These are phyloP conservation scores for Thielaviopsis musarum DNA, from an alignment of 2,329 filamentous ascomycete genomes.

Conservation along the genomic window DNA sequence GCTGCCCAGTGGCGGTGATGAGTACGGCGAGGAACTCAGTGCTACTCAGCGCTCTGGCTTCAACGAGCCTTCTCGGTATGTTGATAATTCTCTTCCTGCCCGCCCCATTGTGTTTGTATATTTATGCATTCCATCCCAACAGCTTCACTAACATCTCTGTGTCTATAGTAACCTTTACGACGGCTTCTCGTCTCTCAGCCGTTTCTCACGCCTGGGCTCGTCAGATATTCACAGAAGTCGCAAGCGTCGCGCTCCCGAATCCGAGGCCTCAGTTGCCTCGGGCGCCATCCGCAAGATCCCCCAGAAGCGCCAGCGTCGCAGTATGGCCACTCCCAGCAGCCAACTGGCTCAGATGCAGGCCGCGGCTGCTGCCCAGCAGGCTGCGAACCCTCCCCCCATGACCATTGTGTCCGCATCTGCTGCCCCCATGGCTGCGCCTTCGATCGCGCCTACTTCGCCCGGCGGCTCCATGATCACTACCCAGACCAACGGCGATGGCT, in stretches of 20 bases:
- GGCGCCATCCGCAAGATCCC: slow-evolving; percentile 8
- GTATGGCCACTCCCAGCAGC: slow-evolving; percentile 7
- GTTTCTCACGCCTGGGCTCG: slow-evolving; percentile 9
- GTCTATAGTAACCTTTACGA: slow-evolving; percentile 9
- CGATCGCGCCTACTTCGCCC: slow-evolving; percentile 1
- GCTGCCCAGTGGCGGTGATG: slow-evolving; percentile 7
- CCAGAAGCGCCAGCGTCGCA: slow-evolving; percentile 11
- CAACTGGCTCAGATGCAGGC: slow-evolving; percentile 10
- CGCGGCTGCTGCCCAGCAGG: not conserved
- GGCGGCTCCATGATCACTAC: not conserved
- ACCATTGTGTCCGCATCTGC: not conserved
- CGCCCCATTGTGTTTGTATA: not conserved
- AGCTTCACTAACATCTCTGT: not conserved
- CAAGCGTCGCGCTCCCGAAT: slow-evolving; percentile 8
- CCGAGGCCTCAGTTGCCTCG: not conserved
- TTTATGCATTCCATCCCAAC: not conserved
- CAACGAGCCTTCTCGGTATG: slow-evolving; percentile 6
- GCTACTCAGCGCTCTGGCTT: slow-evolving; percentile 6
- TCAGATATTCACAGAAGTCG: slow-evolving; percentile 8
- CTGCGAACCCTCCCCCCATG: not conserved
- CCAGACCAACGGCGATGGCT: slow-evolving; percentile 1
- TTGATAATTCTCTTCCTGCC: not conserved
- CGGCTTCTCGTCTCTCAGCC: slow-evolving; percentile 8
- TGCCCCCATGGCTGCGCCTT: not conserved
- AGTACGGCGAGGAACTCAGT: not conserved